Percentiles rank a stretch among this genome's conserved stretches.
phyloP scores from a whole-genome alignment of 225 moss, liverwort and hornwort species.

The Sphagnum tenellum region DNA sequence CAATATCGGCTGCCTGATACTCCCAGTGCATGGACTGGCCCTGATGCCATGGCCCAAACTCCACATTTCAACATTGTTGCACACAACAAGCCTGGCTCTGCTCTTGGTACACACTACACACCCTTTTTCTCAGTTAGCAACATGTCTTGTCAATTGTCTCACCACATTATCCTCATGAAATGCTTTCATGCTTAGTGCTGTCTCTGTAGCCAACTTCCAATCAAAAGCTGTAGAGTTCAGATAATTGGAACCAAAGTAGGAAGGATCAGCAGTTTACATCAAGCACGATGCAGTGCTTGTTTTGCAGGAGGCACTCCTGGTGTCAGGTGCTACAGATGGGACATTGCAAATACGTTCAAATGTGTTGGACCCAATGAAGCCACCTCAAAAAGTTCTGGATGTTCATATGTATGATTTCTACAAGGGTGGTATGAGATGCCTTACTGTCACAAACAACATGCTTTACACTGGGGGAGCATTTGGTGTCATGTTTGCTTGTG shows the following conservation, averaged over 20 bases:
- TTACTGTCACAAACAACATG: slow-evolving; percentile 36
- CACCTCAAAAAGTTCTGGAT: slow-evolving; percentile 54
- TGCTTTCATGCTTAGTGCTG: too few species aligned
- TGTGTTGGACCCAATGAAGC: slow-evolving; percentile 45
- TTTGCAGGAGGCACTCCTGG: slow-evolving; percentile 40
- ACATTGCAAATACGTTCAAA: slow-evolving; percentile 57
- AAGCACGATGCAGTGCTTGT: slow-evolving; percentile 34
- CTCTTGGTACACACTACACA: slow-evolving; percentile 28
- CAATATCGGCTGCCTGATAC: slow-evolving; percentile 72
- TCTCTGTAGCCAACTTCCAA: too few species aligned
- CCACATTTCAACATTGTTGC: slow-evolving; percentile 53
- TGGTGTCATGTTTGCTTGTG: slow-evolving; percentile 56
- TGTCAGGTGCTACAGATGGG: slow-evolving; percentile 69
- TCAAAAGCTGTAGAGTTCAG: too few species aligned
- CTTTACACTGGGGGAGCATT: slow-evolving; percentile 54
- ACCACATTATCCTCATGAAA: too few species aligned
- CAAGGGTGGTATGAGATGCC: slow-evolving; percentile 46
- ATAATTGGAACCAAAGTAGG: too few species aligned
- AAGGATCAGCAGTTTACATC: too few species aligned
- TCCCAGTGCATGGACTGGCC: slow-evolving; percentile 62
- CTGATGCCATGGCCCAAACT: slow-evolving; percentile 33
- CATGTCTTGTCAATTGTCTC: too few species aligned
- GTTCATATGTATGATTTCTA: slow-evolving; percentile 57
- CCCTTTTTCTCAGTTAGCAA: neutral
- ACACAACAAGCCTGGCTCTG: slow-evolving; percentile 53